Base-by-base conservation (phyloP, 306 rosid genomes). In the Pyrus bretschneideri region DNA sequence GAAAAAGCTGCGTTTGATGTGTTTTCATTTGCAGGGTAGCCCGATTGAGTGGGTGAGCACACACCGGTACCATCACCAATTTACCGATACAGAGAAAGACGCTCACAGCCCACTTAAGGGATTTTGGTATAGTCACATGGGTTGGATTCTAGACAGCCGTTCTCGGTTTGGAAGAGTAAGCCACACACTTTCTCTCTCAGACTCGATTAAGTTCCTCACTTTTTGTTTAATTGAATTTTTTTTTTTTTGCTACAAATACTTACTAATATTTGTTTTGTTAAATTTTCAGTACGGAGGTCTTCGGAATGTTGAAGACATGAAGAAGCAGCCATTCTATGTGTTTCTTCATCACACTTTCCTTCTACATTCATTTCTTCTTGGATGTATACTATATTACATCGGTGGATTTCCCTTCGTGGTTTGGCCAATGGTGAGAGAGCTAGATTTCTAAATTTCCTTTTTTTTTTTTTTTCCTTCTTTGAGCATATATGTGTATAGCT, bases 21-120 rank as follows among this genome's bases (percentile, higher is more conserved):
- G 62, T 67, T 67, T 58, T 54, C 67, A 3, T 35, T 31, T 82
- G 80, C 65, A 93, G 98, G 98, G 96, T 12, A 89, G 81, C 67
- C 98, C 98, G 40, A 87, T 87, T 54, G 96, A 91, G 63, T 93
- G 98, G 97, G 98, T 93, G 30, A 93, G 98, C 83, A 91, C 98
- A 12, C 97, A 93, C 70, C 90, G 98, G 71, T 91, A 83, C 76
- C 97, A 93, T 25, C 98, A 93, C 78, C 98, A 88, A 59, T 93
- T 84, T 60, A 87, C 93, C 73, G 98, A 93, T 78, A 83, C 97
- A 23, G 93, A 89, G 65, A 87, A 83, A 84, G 98, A 93, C 73
- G 96, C 93, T 57, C 97, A 93, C 81, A 91, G 92, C 76, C 97
- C 98, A 27, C 78, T 27, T 15, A 93, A 89, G 77, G 96, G 98